Conservation (phyloP, 2,329 filamentous ascomycete species). For the Ophiostoma montium region DNA sequence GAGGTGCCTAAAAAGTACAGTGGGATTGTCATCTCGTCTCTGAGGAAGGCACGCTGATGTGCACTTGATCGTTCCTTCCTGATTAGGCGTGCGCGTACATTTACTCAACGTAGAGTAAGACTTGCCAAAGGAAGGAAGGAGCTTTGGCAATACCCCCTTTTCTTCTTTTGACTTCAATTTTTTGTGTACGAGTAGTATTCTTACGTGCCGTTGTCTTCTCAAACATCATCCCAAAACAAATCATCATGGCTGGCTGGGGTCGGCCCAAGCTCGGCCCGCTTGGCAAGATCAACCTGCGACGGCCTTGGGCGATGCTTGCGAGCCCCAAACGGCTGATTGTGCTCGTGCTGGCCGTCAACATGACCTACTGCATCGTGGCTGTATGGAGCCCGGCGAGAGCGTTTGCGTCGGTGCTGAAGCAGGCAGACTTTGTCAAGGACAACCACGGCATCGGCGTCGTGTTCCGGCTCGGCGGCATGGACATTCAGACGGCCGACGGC, state of each 20-base stretch:
- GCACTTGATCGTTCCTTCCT: slow-evolving; percentile 7
- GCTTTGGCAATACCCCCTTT: too few species aligned
- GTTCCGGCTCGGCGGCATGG: background rate
- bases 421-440: slow-evolving; percentile 3
- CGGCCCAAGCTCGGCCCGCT: background rate
- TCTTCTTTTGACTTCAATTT: background rate
- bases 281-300: background rate
- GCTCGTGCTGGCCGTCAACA: background rate
- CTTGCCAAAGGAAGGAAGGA: too few species aligned
- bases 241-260: background rate
- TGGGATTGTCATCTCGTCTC: too few species aligned
- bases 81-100: background rate
- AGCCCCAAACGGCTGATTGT: slow-evolving; percentile 1
- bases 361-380: background rate
- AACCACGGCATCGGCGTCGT: background rate
- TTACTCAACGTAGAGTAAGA: too few species aligned
- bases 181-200: too few species aligned
- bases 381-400: background rate
- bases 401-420: background rate
- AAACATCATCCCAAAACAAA: too few species aligned
- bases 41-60: background rate
- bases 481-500: background rate
- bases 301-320: background rate
- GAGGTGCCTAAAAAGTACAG: too few species aligned
- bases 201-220: background rate